These are phyloP conservation scores for Chaetomiaceae sp. DNA, from an alignment of 2,329 filamentous ascomycete genomes.

Conservation along the genomic window DNA sequence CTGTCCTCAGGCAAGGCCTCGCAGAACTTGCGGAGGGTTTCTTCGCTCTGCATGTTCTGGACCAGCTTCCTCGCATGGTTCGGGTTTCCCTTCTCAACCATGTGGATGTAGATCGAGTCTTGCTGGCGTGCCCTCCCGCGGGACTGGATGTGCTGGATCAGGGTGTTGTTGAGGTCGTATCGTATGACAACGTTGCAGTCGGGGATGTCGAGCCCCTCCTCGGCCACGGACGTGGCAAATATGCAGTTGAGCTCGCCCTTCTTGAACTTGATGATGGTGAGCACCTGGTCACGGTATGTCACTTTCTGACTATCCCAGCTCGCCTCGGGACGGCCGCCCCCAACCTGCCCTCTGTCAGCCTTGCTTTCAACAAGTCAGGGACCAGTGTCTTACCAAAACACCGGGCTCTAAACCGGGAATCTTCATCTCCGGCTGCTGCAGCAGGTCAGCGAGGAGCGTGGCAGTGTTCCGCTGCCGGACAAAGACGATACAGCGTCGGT, in stretches of 20 bases:
- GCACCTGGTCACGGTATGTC: conserved; percentile 68
- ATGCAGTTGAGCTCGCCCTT: conserved; percentile 57
- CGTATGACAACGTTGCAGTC: conserved; percentile 64
- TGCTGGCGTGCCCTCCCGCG: conserved; percentile 76
- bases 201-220: conserved; percentile 64
- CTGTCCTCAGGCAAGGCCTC: conserved; percentile 68
- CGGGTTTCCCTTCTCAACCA: conserved; percentile 69
- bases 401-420: conserved; percentile 56
- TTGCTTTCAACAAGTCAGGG: too few relatives aligned
- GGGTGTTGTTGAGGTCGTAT: conserved; percentile 82
- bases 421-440: conserved; percentile 50
- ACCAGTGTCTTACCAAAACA: conserved; percentile 49
- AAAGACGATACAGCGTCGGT: conserved; percentile 73
- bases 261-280: conserved; percentile 63
- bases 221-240: conserved; percentile 62
- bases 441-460: conserved; percentile 63
- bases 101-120: conserved; percentile 76
- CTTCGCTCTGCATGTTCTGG: conserved; percentile 57
- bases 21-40: conserved; percentile 70
- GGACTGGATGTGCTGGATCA: conserved; percentile 95
- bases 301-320: conserved; percentile 57
- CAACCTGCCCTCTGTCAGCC: conserved; percentile 27
- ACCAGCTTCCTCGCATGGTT: conserved; percentile 52
- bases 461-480: conserved; percentile 76
- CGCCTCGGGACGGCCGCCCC: conserved; percentile 41